Conservation (phyloP, 495 filamentous ascomycete species). For the Apodospora peruviana region DNA sequence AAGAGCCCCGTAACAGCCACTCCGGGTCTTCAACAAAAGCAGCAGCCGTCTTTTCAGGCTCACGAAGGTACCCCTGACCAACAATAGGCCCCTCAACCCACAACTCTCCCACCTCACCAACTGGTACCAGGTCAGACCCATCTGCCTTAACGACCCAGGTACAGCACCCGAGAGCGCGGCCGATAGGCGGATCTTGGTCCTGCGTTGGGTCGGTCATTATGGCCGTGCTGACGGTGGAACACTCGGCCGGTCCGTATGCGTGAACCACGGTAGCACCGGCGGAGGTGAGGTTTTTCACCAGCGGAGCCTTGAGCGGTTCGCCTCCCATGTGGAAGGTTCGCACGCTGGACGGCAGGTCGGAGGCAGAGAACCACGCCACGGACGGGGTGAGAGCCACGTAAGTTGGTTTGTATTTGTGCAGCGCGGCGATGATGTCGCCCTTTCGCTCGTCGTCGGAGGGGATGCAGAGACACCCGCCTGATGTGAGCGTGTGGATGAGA, state of each 20-base stretch:
- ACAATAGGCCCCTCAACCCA: background rate
- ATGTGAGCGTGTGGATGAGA: no score
- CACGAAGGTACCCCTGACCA: background rate
- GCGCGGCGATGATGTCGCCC: background rate
- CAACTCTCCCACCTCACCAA: background rate
- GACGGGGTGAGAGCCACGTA: background rate
- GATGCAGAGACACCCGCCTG: no score
- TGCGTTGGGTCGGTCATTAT: background rate
- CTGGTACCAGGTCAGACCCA: background rate
- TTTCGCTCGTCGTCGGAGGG: background rate
- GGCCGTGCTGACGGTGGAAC: no score
- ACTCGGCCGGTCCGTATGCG: no score
- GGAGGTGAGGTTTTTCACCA: background rate
- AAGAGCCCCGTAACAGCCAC: background rate
- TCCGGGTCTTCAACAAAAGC: background rate
- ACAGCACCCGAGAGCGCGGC: background rate
- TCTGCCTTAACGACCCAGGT: background rate
- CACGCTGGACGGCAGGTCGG: background rate
- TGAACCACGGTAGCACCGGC: background rate
- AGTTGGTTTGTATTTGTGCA: background rate
- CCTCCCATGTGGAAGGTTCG: background rate
- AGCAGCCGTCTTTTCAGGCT: background rate
- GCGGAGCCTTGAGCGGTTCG: background rate
- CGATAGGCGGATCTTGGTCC: background rate
- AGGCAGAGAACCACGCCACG: background rate